These are phyloP conservation scores for Debaryomyces fabryi DNA, from an alignment of 1,139 yeast genomes.

Conservation along the genomic window DNA sequence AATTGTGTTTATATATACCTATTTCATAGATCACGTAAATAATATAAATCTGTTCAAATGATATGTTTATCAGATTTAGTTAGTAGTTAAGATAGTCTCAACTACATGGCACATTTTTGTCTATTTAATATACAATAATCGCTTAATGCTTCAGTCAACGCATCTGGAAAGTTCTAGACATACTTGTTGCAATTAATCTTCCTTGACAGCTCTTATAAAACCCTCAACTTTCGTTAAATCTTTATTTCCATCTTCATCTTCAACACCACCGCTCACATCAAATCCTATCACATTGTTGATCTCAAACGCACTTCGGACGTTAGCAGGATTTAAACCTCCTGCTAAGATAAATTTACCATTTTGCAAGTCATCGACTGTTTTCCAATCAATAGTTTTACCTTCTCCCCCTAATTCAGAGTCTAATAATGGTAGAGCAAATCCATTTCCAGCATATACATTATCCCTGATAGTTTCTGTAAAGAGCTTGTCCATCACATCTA, in stretches of 20 bases:
- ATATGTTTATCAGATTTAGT: neutral
- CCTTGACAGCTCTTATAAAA: conserved; percentile 56
- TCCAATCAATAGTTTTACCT: conserved; percentile 80
- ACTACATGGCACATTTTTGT: neutral
- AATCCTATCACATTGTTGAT: conserved; percentile 70
- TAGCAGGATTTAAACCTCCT: conserved; percentile 83
- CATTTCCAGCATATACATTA: conserved; percentile 10
- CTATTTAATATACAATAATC: neutral
- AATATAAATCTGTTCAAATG: neutral
- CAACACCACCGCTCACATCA: conserved; percentile 97
- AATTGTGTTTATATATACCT: conserved; percentile 8
- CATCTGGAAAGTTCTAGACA: neutral
- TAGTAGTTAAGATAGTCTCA: neutral
- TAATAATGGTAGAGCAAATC: conserved; percentile 60
- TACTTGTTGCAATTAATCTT: conserved; percentile 2
- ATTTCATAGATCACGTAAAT: neutral
- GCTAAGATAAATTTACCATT: conserved; percentile 69
- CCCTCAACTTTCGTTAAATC: conserved; percentile 60
- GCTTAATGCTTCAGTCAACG: neutral
- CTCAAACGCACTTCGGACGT: conserved; percentile 56
- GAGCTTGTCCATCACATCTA: conserved; percentile 23
- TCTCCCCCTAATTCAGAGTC: conserved; percentile 95
- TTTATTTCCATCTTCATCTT: conserved; percentile 66
- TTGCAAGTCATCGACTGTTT: conserved; percentile 29
- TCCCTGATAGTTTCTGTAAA: conserved; percentile 16